Evolutionary conservation across 441 rosid genomes (phyloP), one percentile per base, ranked within the genome.

Genomic region (Aquilaria agallochum): DNA sequence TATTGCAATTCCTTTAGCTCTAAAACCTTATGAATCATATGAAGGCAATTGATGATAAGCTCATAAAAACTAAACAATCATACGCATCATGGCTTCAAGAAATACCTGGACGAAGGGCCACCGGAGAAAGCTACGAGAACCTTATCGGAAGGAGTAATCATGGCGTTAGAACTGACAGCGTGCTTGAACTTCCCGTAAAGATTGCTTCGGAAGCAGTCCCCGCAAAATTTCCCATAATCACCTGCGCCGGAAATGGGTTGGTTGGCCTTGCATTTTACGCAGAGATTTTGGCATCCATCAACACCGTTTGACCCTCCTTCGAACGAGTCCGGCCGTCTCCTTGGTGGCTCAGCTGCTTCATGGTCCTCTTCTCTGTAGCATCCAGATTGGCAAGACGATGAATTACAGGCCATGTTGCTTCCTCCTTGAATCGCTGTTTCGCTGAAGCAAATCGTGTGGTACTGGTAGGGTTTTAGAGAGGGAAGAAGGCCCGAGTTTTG

Each of bases 51-150:
- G 5, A 3, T 4, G 42, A 36, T 2, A 1, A 36, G 42, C 42
- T 36, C 42, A 36, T 36, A 36, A 36, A 36, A 9, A 48, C 31
- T 47, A 34, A 55, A 36, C 42, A 36, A 36, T 4, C 6, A 36
- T 36, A 36, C 7, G 42, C 42, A 4, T 36, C 42, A 36, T 4
- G 42, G 42, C 42, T 9, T 32, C 57, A 20, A 64, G 51, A 59
- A 27, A 72, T 55, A 85, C 97, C 98, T 86, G 64, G 99, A 94
- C 69, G 90, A 72, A 58, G 90, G 77, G 52, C 97, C 99, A 9
- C 96, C 99, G 3, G 99, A 91, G 88, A 94, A 89, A 50, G 99
- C 96, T 45, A 94, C 91, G 47, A 89, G 97, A 14, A 89, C 88
- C 9, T 91, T 83, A 70, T 94, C 99, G 9, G 88, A 75, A 73